A percentile compares a stretch with the other conserved stretches of the same genome.
Conservation (phyloP, 306 rosid species). For the Dalbergia oliveri region DNA sequence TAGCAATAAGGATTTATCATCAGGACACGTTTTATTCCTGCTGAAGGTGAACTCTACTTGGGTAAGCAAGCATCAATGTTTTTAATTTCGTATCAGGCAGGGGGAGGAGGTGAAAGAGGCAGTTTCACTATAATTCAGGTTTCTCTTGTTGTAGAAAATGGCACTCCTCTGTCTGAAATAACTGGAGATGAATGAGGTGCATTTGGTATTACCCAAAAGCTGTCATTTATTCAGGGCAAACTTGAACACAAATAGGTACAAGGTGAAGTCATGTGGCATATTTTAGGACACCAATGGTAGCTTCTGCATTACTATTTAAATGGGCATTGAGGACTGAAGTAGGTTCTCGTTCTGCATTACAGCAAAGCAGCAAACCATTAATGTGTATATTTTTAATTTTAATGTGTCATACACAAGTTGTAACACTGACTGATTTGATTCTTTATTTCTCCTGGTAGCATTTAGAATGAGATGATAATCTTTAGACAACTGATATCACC, state of each 20-base stretch:
- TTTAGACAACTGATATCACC: constrained; percentile 29
- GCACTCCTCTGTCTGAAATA: constrained; percentile 13
- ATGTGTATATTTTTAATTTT: neutral
- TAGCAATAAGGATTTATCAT: constrained; percentile 4
- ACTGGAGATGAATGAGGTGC: constrained; percentile 4
- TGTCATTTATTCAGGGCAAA: constrained; percentile 13
- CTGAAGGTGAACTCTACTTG: constrained; percentile 25
- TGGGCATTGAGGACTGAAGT: constrained; percentile 8
- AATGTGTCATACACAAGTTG: constrained; percentile 1
- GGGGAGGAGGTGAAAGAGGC: constrained; percentile 3
- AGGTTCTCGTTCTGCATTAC: neutral
- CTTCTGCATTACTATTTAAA: constrained; percentile 27
- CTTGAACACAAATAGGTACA: constrained; percentile 3
- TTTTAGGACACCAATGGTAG: constrained; percentile 1
- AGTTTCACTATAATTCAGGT: constrained; percentile 11
- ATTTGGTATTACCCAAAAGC: neutral
- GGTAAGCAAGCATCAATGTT: neutral
- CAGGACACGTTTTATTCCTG: neutral
- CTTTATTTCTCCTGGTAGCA: neutral
- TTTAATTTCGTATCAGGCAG: neutral
- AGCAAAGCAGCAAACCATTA: neutral
- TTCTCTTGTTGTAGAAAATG: constrained; percentile 26
- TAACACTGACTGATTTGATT: neutral
- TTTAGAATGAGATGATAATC: constrained; percentile 4
- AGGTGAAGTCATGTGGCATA: neutral